A percentile compares a stretch with the other conserved stretches of the same genome.
These are phyloP conservation scores for Boeremia lycopersici DNA, from an alignment of 2,329 filamentous ascomycete genomes.

Conservation along the genomic window DNA sequence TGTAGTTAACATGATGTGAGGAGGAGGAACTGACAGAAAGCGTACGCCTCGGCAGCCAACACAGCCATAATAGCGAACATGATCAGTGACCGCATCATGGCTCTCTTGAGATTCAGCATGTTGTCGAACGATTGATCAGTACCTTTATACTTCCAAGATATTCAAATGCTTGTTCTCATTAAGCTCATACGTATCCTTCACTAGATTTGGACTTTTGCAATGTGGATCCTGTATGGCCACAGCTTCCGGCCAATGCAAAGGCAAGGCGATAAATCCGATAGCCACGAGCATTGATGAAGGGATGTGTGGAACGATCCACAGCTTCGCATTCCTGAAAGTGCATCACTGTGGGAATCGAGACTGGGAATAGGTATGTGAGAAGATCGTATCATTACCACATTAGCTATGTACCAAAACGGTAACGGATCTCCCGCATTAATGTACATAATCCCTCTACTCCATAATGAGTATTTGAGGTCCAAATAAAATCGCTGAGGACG, in stretches of 20 bases:
- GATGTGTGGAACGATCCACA: conserved; percentile 2
- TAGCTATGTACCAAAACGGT: conserved; percentile 3
- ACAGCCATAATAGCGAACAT: neutral
- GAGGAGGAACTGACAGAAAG: too few species aligned
- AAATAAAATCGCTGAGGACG: conserved; percentile 4
- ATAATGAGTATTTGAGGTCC: neutral
- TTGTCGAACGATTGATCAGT: neutral
- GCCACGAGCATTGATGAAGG: neutral
- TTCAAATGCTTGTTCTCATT: conserved; percentile 4
- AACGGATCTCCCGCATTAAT: conserved; percentile 4
- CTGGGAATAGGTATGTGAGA: neutral
- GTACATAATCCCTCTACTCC: conserved; percentile 9
- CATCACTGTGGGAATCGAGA: neutral
- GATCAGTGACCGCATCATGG: neutral
- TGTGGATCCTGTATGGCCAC: neutral
- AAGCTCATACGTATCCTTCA: neutral
- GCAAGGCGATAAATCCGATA: neutral
- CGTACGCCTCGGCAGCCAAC: conserved; percentile 1
- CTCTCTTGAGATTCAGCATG: neutral
- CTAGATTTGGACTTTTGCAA: neutral
- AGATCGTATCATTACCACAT: conserved; percentile 14
- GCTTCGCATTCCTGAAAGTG: conserved; percentile 4
- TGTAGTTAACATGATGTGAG: neutral
- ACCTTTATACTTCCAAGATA: neutral
- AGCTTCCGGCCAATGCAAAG: neutral